Base-by-base conservation (phyloP, 768 basidiomycete species). In the Agaricus subrufescens region DNA sequence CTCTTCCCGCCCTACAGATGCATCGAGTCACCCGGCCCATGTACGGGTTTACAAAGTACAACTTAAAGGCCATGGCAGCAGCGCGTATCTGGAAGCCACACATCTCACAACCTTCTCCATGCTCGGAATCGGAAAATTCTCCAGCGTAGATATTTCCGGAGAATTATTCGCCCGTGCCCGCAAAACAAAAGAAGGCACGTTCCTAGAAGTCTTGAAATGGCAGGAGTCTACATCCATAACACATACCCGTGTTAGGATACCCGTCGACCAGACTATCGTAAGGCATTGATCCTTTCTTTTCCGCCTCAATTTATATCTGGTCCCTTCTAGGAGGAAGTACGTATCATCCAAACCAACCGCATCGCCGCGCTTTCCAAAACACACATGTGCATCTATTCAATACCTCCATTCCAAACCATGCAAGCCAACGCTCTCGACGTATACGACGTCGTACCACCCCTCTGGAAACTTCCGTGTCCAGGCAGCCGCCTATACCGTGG, bases 381-480 rank as follows among this genome's bases (percentile, higher is more conserved):
- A 23, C 11, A 44, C 30, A 50, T 56, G 55, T 40, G 50, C 42
- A 56, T 56, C 30, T 56, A 44, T 26, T 43, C 48, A 2, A 56
- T 56, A 9, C 55, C 55, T n/a, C 48, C 55, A 29, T 56, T 56
- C 34, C 55, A 56, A 56, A 56, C 40, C 31, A 50, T 50, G 31
- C 55, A 56, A 56, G 55, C 55, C 30, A 56, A 50, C 31, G 15
- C 43, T n/a, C 40, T 50, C 14, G 55, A 56, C 29, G 31, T 45
- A 3, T 50, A 44, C 14, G 55, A 56, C 25, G 43, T 56, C n/a
- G 43, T 56, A 7, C 38, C 55, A 15, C 48, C 55, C 9, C 55
- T 56, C 4, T 56, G 55, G 55, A 56, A 50, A 39, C 55, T 56
- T 31, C 55, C 55, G 3, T 56, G 55, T 12, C 48, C 40, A 14